phyloP scores from a whole-genome alignment of 345 rosid genomes.

The Ceriops zippeliana region DNA sequence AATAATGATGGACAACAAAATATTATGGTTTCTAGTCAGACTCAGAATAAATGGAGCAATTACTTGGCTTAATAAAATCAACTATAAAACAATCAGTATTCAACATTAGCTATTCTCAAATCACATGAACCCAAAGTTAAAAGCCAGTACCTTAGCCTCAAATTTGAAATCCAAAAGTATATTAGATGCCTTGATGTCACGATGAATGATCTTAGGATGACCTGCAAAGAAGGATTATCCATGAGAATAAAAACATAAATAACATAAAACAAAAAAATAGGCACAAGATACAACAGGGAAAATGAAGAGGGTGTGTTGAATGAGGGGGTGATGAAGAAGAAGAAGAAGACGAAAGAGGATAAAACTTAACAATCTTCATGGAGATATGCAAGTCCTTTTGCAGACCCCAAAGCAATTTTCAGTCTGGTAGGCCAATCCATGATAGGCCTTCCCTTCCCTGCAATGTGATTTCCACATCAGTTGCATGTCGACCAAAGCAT shows the following conservation, averaged over 20 bases:
- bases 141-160: conserved; percentile 10
- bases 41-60: neutral
- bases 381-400: conserved; percentile 15
- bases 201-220: conserved; percentile 16
- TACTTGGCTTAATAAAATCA: neutral
- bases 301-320: neutral
- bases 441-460: conserved; percentile 4
- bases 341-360: neutral
- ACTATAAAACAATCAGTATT: too few species aligned
- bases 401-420: conserved; percentile 11
- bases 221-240: conserved; percentile 2
- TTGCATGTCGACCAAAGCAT: neutral
- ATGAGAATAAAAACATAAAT: neutral
- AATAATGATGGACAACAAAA: neutral
- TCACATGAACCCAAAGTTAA: neutral
- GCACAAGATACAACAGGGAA: too few species aligned
- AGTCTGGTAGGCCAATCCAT: conserved; percentile 13
- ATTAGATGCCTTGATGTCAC: conserved; percentile 15
- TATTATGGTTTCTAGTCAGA: neutral
- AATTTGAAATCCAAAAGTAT: conserved; percentile 1
- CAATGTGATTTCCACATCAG: neutral
- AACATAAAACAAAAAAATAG: too few species aligned
- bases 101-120: neutral
- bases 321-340: too few species aligned
- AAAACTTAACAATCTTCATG: conserved; percentile 19